Evolutionary conservation across 441 rosid genomes (phyloP), one percentile per base, ranked within the genome.

Genomic region (Croton laevigatus): DNA sequence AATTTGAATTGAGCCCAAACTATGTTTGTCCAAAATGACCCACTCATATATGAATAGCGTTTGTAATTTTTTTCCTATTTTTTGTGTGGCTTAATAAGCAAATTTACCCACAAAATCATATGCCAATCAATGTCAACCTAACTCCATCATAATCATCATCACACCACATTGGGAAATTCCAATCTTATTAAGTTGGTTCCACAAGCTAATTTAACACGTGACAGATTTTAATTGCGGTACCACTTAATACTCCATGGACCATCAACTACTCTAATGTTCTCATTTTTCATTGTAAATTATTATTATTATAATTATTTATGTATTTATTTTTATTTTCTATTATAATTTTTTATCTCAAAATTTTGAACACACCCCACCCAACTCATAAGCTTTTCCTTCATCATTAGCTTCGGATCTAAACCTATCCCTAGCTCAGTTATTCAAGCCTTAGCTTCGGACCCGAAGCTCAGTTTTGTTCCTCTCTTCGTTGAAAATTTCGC

Each of bases 401-500:
- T 1, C 14, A 19, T 34, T 44, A 59, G 80, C 77, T 72, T 73
- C 70, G 82, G 71, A 59, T 57, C 80, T 79, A 65, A 67, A 65
- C 74, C 82, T 69, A 60, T 4, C 42, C 19, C 44, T 6, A 27
- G 37, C 76, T 62, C 32, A 16, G 17, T 34, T 4, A 9, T n/a
- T 73, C 79, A 66, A 57, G 60, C 27, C 75, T 69, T 38, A 71
- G 85, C 75, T 75, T 71, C 71, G 88, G 79, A 62, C 60, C 83
- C 91, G 86, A 79, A 58, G 85, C 91, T 83, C 58, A 32, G 66
- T 48, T 76, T 76, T 74, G 81, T 71, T 68, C 76, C 83, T 73
- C 82, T 65, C 88, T 80, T 85, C 84, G 93, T 88, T 90, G 93
- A 87, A 88, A 85, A 52, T 69, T 85, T 82, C 79, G 78, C 84